phyloP scores from a whole-genome alignment of 768 basidiomycete genomes.

The Boletus sp. region DNA sequence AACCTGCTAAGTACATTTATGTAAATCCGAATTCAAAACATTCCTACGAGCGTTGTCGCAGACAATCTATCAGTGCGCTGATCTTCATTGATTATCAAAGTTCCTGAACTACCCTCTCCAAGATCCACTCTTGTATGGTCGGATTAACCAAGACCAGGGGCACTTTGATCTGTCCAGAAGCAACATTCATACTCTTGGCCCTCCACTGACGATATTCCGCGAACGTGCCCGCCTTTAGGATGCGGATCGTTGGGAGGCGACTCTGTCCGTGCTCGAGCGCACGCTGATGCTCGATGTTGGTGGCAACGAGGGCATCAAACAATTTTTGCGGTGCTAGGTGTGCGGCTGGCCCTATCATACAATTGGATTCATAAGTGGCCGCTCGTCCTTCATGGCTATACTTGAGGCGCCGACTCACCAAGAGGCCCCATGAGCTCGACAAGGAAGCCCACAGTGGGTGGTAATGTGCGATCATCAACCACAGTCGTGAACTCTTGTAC shows the following conservation, averaged over 20 bases:
- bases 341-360: conserved; percentile 4
- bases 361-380: background rate
- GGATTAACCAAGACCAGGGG: conserved; percentile 9
- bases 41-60: no score
- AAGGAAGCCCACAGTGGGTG: conserved; percentile 12
- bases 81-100: background rate
- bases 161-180: conserved; percentile 15
- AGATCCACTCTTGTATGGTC: conserved; percentile 15
- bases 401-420: conserved; percentile 2
- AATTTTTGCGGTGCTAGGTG: background rate
- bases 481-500: conserved; percentile 17
- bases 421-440: conserved; percentile 10
- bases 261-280: background rate
- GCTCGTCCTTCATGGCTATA: background rate
- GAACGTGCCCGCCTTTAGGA: conserved; percentile 21
- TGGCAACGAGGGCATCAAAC: conserved; percentile 7
- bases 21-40: no score
- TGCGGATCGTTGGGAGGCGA: conserved; percentile 20
- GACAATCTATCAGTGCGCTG: no score
- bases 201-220: conserved; percentile 17
- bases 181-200: background rate
- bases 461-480: conserved; percentile 10
- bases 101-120: conserved; percentile 16
- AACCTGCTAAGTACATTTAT: no score
- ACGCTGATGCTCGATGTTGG: background rate